These are phyloP conservation scores for Kazachstania kunashirensis DNA, from an alignment of 805 yeast genomes.

Conservation along the genomic window DNA sequence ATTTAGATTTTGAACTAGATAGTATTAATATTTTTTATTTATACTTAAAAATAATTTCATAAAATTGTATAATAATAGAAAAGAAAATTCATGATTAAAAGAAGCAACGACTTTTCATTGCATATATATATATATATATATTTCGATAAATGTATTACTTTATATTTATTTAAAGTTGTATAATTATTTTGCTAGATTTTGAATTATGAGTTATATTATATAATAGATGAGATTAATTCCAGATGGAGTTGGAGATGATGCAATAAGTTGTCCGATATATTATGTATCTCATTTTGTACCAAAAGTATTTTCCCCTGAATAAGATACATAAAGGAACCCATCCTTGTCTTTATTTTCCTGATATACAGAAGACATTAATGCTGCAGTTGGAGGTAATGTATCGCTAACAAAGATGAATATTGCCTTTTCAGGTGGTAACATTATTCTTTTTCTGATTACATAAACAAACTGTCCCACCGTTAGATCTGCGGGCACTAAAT, in stretches of 20 bases:
- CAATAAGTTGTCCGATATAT: too few relatives aligned
- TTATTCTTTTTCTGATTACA: conserved; percentile 92
- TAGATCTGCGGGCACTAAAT: conserved; percentile 89
- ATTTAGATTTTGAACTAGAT: conserved; percentile 8
- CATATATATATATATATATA: background rate
- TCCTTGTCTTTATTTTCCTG: conserved; percentile 97
- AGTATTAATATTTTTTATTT: background rate
- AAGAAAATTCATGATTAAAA: background rate
- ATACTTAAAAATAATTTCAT: background rate
- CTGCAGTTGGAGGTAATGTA: conserved; percentile 95
- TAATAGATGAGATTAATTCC: too few relatives aligned
- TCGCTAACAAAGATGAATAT: conserved; percentile 95
- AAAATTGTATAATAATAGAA: background rate
- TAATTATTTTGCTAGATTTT: background rate
- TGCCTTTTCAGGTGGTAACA: conserved; percentile 94
- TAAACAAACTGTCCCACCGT: conserved; percentile 98
- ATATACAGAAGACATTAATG: conserved; percentile 87
- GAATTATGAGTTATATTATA: too few relatives aligned
- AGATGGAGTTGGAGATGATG: too few relatives aligned
- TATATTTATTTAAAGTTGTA: background rate
- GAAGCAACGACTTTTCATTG: background rate
- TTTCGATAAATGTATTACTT: background rate
- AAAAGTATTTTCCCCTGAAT: conserved; percentile 96
- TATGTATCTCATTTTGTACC: too few relatives aligned
- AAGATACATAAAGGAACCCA: conserved; percentile 90